Conservation (phyloP, 345 rosid species). For the Conringia planisiliqua region DNA sequence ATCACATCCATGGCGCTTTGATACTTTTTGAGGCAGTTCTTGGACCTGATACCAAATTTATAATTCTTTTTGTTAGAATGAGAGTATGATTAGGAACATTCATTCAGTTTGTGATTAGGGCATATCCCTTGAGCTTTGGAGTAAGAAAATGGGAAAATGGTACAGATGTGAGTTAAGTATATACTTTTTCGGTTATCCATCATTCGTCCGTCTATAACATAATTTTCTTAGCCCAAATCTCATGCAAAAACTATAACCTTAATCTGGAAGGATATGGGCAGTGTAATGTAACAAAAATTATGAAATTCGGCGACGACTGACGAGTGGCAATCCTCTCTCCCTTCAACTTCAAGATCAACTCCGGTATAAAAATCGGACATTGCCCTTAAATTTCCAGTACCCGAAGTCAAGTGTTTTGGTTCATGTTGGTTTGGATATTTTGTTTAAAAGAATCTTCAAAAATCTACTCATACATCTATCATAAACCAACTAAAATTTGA, state of each 20-base stretch:
- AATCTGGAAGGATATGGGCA: not conserved
- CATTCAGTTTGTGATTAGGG: conserved; percentile 25
- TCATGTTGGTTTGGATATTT: too few relatives aligned
- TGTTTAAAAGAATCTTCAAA: too few relatives aligned
- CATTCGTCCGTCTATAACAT: not conserved
- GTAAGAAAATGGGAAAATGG: not conserved
- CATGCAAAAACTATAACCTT: not conserved
- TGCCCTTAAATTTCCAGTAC: too few relatives aligned
- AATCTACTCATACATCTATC: too few relatives aligned
- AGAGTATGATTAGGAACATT: conserved; percentile 22
- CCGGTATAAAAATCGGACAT: too few relatives aligned
- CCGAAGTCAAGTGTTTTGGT: too few relatives aligned
- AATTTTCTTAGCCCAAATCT: not conserved
- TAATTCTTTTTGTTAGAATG: conserved; percentile 17
- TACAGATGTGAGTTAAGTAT: conserved; percentile 19
- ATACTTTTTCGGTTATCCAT: not conserved
- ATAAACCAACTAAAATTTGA: too few relatives aligned
- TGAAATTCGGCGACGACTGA: too few relatives aligned
- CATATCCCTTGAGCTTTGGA: conserved; percentile 10
- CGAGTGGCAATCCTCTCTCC: too few relatives aligned
- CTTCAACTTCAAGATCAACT: too few relatives aligned
- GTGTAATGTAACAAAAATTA: not conserved
- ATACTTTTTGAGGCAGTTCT: conserved; percentile 10
- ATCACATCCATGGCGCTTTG: conserved; percentile 8
- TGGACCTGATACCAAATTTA: not conserved